A percentile compares a stretch with the other conserved stretches of the same genome.
phyloP scores from a whole-genome alignment of 768 basidiomycete genomes.

The Lactarius evosmus region DNA sequence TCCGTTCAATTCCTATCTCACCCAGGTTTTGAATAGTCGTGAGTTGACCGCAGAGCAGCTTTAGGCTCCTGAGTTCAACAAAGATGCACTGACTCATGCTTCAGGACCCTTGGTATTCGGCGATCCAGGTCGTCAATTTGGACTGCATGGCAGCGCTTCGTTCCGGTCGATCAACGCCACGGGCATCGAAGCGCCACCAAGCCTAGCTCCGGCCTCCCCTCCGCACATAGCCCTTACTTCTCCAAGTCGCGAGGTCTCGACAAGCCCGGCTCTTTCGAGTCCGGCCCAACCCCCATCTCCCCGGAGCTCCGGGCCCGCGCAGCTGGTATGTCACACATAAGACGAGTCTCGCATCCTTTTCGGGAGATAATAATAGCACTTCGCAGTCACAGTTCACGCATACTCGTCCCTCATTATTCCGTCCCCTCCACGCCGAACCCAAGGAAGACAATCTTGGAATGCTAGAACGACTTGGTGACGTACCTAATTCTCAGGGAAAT shows the following conservation, averaged over 20 bases:
- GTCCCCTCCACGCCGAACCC: background rate
- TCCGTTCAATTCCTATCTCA: background rate
- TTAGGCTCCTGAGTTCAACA: background rate
- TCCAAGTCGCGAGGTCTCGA: background rate
- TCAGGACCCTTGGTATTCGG: constrained; percentile 1
- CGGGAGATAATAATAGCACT: background rate
- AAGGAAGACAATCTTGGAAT: background rate
- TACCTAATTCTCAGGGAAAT: background rate
- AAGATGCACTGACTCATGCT: background rate
- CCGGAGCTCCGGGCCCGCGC: background rate
- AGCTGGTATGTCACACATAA: background rate
- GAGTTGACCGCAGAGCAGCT: background rate
- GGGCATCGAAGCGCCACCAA: background rate
- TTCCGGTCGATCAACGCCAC: background rate
- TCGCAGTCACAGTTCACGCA: background rate
- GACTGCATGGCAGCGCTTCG: background rate
- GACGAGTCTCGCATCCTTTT: background rate
- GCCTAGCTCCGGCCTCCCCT: background rate
- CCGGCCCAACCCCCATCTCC: background rate
- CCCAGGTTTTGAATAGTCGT: background rate
- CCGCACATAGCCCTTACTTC: background rate
- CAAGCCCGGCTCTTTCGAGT: background rate
- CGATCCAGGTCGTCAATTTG: background rate
- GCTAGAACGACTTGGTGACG: background rate
- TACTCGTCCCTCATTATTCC: background rate